Base-by-base conservation (phyloP, 1,284 basidiomycete genomes). In the Sporisorium iseilematis-ciliati region DNA sequence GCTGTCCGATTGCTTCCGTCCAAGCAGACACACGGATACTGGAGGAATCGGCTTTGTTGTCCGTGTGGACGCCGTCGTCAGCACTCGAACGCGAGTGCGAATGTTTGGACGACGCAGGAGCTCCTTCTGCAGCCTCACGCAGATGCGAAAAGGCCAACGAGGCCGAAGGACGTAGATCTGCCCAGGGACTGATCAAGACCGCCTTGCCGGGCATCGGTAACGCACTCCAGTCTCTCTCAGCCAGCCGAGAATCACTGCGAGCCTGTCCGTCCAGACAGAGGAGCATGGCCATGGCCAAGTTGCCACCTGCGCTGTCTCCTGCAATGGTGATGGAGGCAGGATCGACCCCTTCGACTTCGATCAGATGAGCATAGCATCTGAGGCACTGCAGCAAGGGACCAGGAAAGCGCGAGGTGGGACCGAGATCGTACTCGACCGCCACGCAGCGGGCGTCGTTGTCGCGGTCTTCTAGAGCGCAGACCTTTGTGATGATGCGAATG, bases 281-380 rank as follows among this genome's bases (percentile, higher is more conserved):
- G 5, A 85, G 65, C 67, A 84, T 67, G 41, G 70, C 63, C 75
- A 85, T 81, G 41, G 79, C 59, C 10, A 85, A 52, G 49, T 82
- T 83, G 45, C 74, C 83, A 6, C 83, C 83, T 0, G 83, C 83
- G 46, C 80, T 82, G 56, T 85, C 83, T 35, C 83, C 83, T 2
- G 80, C 79, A n/a, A 85, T 41, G 18, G 77, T 77, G 50, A 85
- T 83, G 52, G 51, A 53, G 5, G 62, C 50, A 6, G 83, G 71
- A 23, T 79, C 71, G 46, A 83, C 70, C 5, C 67, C 63, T 57
- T 85, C 82, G 14, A 79, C 75, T 51, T 84, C 82, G 41, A 85
- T 57, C 16, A 85, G 64, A 65, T 85, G 82, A 6, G 82, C 83
- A 50, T 85, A 85, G 72, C 82, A 83, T 26, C 82, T 63, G 14